phyloP scores from a whole-genome alignment of 1,284 basidiomycete species.

The Abortiporus biennis region DNA sequence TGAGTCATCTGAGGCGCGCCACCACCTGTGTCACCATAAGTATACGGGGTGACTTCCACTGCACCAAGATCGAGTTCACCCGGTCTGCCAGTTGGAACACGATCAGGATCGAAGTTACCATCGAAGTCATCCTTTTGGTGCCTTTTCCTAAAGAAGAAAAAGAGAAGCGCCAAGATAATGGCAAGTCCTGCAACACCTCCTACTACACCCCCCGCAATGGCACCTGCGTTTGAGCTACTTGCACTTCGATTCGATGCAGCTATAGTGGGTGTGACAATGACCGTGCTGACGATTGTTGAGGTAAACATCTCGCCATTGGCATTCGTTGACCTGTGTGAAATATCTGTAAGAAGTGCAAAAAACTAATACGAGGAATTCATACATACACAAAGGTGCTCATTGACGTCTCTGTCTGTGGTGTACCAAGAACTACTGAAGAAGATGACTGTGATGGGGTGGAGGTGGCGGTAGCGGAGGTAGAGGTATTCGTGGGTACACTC shows the following conservation, averaged over 20 bases:
- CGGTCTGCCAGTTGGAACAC: constrained; percentile 25
- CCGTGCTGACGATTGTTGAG: constrained; percentile 12
- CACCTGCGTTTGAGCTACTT: constrained; percentile 21
- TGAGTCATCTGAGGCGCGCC: constrained; percentile 20
- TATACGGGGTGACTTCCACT: constrained; percentile 31
- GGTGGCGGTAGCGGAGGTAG: no score
- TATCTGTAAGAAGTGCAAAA: no score
- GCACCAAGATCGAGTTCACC: constrained; percentile 23
- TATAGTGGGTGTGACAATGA: constrained; percentile 13
- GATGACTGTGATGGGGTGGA: no score
- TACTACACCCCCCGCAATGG: constrained; percentile 35
- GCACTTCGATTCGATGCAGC: constrained; percentile 8
- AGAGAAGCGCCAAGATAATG: constrained; percentile 20
- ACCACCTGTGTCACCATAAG: constrained; percentile 15
- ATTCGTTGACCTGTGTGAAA: constrained; percentile 21
- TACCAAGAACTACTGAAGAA: no score
- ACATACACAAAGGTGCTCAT: no score
- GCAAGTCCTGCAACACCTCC: constrained; percentile 28
- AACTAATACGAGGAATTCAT: no score
- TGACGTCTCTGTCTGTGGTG: no score
- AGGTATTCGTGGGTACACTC: no score
- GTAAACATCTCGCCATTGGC: constrained; percentile 19
- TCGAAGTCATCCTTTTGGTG: constrained; percentile 35
- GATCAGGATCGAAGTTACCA: constrained; percentile 46
- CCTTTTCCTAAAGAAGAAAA: constrained; percentile 21